Evolutionary conservation across 2,329 filamentous ascomycete species (phyloP).

Genomic region (Pyrenochaeta sp.): DNA sequence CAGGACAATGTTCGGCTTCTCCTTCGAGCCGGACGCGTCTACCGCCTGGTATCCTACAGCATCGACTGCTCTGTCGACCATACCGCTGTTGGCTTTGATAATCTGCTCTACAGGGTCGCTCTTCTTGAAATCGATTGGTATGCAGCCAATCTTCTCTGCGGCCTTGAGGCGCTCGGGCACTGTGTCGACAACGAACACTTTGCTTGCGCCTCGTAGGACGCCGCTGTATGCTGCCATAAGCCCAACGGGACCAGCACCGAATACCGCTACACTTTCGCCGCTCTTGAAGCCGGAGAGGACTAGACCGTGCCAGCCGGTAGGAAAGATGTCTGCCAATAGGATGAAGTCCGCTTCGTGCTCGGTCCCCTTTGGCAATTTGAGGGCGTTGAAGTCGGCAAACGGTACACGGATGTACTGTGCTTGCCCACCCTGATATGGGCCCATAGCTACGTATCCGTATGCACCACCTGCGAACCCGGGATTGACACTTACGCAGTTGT

Average conservation of each 20-base stretch:
- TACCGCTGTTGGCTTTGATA: slow-evolving; percentile 64
- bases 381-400: slow-evolving; percentile 72
- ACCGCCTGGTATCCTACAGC: slow-evolving; percentile 73
- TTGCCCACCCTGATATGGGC: slow-evolving; percentile 64
- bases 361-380: slow-evolving; percentile 67
- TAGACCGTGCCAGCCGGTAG: slow-evolving; percentile 66
- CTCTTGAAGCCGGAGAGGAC: slow-evolving; percentile 66
- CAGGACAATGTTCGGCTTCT: slow-evolving; percentile 68
- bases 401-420: slow-evolving; percentile 72
- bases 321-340: slow-evolving; percentile 60
- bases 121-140: slow-evolving; percentile 68
- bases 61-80: slow-evolving; percentile 72
- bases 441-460: slow-evolving; percentile 71
- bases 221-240: slow-evolving; percentile 73
- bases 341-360: slow-evolving; percentile 70
- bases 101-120: slow-evolving; percentile 69
- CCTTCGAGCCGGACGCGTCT: slow-evolving; percentile 59
- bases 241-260: slow-evolving; percentile 69
- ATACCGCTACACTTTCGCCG: slow-evolving; percentile 70
- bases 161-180: slow-evolving; percentile 66
- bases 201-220: slow-evolving; percentile 66
- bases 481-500: slow-evolving; percentile 55
- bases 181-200: slow-evolving; percentile 70
- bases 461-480: slow-evolving; percentile 68
- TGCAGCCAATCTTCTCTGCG: slow-evolving; percentile 69